These are phyloP conservation scores for Radiomyces spectabilis DNA, from an alignment of 192 early-diverging fungal species.

Conservation along the genomic window DNA sequence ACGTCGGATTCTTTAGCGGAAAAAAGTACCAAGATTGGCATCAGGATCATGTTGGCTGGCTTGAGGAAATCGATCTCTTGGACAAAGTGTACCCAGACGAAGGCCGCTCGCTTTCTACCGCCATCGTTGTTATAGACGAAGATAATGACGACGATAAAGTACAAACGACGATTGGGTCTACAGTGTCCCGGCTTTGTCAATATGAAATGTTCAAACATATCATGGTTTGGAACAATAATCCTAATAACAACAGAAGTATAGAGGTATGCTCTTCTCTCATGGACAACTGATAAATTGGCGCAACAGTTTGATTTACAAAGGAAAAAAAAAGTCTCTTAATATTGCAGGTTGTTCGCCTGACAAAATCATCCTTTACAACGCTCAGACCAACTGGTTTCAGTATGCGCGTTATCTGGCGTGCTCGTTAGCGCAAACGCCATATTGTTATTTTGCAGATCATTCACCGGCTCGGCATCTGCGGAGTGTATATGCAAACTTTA, in stretches of 20 bases:
- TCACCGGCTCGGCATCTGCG: conserved; percentile 27
- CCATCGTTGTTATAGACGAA: conserved; percentile 35
- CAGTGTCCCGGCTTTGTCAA: conserved; percentile 40
- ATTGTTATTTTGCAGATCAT: conserved; percentile 51
- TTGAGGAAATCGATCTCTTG: conserved; percentile 24
- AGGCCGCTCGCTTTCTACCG: conserved; percentile 36
- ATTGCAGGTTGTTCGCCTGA: conserved; percentile 16
- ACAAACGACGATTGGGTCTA: conserved; percentile 23
- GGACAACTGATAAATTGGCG: too few species aligned
- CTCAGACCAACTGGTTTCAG: conserved; percentile 39
- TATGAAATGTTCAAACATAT: conserved; percentile 49
- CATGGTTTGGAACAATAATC: conserved; percentile 51
- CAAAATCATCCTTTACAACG: conserved; percentile 40
- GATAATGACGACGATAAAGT: neutral
- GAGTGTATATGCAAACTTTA: conserved; percentile 50
- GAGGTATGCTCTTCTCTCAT: neutral
- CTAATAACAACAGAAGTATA: conserved; percentile 35
- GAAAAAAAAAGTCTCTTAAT: neutral
- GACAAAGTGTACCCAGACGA: conserved; percentile 40
- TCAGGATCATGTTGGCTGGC: conserved; percentile 6
- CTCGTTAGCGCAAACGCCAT: conserved; percentile 40
- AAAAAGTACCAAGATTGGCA: conserved; percentile 22
- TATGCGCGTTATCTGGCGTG: conserved; percentile 52
- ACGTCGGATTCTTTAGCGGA: conserved; percentile 27
- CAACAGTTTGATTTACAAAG: too few species aligned